Evolutionary conservation across 257 asterid species (phyloP).

Genomic region (Nicotiana sylvestris): DNA sequence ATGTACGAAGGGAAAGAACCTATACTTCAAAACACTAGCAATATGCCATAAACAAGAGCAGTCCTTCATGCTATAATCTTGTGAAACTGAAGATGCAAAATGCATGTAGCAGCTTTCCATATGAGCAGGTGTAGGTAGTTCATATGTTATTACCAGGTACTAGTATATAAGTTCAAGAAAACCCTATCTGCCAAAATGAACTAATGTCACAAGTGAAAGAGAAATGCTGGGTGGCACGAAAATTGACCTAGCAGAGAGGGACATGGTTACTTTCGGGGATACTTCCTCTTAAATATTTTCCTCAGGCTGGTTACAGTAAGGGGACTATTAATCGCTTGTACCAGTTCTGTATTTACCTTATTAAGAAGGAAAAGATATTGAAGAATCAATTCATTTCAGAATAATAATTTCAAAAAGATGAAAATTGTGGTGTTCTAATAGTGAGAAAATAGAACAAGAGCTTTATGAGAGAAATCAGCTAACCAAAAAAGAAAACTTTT

Average conservation of each 20-base stretch:
- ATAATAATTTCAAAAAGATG: not conserved
- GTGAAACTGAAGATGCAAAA: no score
- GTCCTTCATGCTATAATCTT: no score
- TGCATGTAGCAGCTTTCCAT: no score
- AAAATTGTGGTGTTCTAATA: not conserved
- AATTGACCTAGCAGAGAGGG: not conserved
- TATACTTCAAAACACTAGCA: no score
- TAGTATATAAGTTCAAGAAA: no score
- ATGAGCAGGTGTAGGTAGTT: no score
- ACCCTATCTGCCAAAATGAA: not conserved
- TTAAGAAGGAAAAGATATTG: not conserved
- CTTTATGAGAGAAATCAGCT: not conserved
- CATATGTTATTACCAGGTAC: no score
- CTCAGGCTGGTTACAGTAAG: not conserved
- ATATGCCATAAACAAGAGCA: no score
- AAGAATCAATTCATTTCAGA: not conserved
- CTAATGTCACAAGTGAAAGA: not conserved
- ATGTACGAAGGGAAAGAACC: no score
- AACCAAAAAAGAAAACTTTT: not conserved
- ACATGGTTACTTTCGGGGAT: not conserved
- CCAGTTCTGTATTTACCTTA: not conserved
- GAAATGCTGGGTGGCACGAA: not conserved
- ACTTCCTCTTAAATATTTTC: slow-evolving; percentile 1
- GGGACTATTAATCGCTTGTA: not conserved
- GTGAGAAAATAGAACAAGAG: not conserved